phyloP scores from a whole-genome alignment of 2,329 filamentous ascomycete species.

The Ascochyta fabae region DNA sequence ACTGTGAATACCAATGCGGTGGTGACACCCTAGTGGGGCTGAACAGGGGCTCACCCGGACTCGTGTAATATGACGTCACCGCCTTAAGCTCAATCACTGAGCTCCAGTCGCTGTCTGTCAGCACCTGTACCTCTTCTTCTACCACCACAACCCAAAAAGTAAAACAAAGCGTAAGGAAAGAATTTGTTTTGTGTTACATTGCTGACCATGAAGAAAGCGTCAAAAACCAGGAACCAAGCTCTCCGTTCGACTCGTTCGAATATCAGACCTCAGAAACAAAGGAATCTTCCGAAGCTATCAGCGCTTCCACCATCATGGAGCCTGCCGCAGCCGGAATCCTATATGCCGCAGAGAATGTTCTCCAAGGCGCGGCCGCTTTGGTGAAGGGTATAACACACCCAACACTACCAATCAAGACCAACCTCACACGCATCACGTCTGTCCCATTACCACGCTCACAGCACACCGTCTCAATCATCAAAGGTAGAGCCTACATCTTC shows the following conservation, averaged over 20 bases:
- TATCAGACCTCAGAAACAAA: not conserved
- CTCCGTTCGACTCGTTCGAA: not conserved
- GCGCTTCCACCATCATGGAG: conserved; percentile 37
- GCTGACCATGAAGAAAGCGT: no score
- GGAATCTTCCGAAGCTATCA: not conserved
- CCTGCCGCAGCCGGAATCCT: conserved; percentile 46
- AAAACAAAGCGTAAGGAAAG: no score
- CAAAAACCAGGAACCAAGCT: not conserved
- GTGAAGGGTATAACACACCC: conserved; percentile 57
- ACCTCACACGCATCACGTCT: conserved; percentile 56
- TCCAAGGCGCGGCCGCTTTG: conserved; percentile 53
- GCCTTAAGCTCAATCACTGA: conserved; percentile 5
- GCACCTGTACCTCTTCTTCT: not conserved
- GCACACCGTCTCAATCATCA: conserved; percentile 61
- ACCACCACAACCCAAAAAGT: not conserved
- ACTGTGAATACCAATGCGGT: not conserved
- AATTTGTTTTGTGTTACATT: no score
- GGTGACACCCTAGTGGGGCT: not conserved
- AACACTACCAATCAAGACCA: conserved; percentile 60
- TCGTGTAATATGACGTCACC: conserved; percentile 12
- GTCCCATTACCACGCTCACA: conserved; percentile 55
- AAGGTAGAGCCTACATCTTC: conserved; percentile 63
- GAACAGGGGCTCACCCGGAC: not conserved
- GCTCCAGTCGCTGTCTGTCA: conserved; percentile 4
- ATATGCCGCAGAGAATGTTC: conserved; percentile 46